Percentiles rank a stretch among this genome's conserved stretches.
phyloP scores from a whole-genome alignment of 2,329 filamentous ascomycete species.

The Hypoxylon sp. region DNA sequence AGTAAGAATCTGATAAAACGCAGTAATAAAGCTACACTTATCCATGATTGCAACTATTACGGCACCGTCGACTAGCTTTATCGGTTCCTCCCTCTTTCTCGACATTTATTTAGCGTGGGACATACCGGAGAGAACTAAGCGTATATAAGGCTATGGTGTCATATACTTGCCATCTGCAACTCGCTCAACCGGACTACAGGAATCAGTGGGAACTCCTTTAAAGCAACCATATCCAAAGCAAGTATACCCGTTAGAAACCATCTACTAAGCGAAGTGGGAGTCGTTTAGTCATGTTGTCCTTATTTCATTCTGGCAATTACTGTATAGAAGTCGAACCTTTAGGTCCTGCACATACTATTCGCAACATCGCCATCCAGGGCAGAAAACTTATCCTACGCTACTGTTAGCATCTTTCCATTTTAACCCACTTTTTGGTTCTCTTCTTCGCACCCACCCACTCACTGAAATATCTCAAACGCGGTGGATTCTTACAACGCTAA shows the following conservation, averaged over 20 bases:
- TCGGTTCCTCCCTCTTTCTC: neutral
- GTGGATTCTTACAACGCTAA: constrained; percentile 4
- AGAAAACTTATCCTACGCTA: neutral
- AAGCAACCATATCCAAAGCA: too few relatives aligned
- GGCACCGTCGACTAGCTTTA: neutral
- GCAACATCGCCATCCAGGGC: too few relatives aligned
- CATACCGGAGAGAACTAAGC: neutral
- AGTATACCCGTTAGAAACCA: too few relatives aligned
- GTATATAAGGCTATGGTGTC: neutral
- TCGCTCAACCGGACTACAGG: neutral
- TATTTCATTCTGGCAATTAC: too few relatives aligned
- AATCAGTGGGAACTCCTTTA: neutral
- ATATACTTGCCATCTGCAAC: neutral
- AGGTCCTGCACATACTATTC: too few relatives aligned
- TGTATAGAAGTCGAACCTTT: too few relatives aligned
- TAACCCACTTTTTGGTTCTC: neutral
- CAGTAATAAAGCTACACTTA: neutral
- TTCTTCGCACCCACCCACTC: neutral
- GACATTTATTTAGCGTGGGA: neutral
- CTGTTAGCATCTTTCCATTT: neutral
- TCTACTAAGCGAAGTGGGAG: too few relatives aligned
- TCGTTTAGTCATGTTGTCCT: too few relatives aligned
- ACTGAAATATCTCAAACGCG: neutral
- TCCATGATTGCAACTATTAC: neutral
- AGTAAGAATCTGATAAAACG: neutral